Evolutionary conservation across 805 yeast genomes (phyloP), one percentile per base, ranked within the genome.

Genomic region (Hanseniaspora pseudoguilliermondii): DNA sequence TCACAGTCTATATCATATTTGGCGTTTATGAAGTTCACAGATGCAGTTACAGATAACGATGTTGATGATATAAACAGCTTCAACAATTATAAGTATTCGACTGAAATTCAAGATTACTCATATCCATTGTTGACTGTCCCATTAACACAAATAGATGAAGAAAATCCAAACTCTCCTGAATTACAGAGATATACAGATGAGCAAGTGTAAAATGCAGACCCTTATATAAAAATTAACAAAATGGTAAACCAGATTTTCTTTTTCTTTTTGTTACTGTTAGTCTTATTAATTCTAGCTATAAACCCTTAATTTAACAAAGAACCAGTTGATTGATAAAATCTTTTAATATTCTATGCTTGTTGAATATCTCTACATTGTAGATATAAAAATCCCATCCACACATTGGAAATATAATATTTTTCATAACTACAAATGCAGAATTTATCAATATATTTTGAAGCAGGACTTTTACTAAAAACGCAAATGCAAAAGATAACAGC

Each of bases 41-140:
- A 51, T 55, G 23, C 40, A 42, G 29, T 43, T 1, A 53, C 48
- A 20, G 56, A 53, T 13, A 46, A 38, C 7, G 51, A 43, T 49
- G 57, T 43, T 42, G 54, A 41, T 38, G 51, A 49, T 35, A 49
- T 48, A 4, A 48, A 39, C 34, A 47, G 16, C 23, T 48, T 42
- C 16, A 49, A 47, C 18, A 38, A 42, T 15, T 32, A 35, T 20
- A 42, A 36, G 29, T 57, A 55, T 11, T 43, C 64, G 2, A 55
- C 57, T 20, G 70, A 69, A 40, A 62, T 67, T 41, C 67, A 80
- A 60, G 80, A 80, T 8, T 91, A 89, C 62, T 82, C 81, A 47
- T 90, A 86, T 66, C 96, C 96, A 2, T 79, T 79, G 60, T 68
- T 87, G 61, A 74, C 82, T 0, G 78, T 76, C 50, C 77, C 79